Conservation (phyloP, 2,329 filamentous ascomycete species). For the Graphium sp. region DNA sequence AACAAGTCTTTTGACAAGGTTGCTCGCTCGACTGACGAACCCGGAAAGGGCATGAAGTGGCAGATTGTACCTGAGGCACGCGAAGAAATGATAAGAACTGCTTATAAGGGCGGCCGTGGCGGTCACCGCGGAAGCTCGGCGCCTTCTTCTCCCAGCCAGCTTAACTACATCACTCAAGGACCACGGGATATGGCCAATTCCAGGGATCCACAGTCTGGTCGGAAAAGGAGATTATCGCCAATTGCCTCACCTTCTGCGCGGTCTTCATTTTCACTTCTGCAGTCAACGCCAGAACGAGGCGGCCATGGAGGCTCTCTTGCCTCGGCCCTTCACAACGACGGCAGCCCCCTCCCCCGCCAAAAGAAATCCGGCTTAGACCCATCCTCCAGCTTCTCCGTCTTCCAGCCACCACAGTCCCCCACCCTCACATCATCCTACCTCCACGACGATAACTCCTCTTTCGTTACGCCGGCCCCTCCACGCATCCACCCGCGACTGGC, state of each 20-base stretch:
- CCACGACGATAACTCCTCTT: constrained; percentile 41
- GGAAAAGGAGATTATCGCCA: constrained; percentile 39
- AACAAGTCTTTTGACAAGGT: constrained; percentile 94
- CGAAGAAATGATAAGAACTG: constrained; percentile 74
- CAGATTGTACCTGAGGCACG: constrained; percentile 71
- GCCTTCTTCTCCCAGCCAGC: constrained; percentile 48
- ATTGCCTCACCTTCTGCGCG: constrained; percentile 37
- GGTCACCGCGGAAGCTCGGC: constrained; percentile 52
- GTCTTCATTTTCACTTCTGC: constrained; percentile 28
- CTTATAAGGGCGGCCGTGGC: constrained; percentile 41
- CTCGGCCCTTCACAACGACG: constrained; percentile 30
- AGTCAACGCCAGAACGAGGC: constrained; percentile 40
- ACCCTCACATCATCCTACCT: constrained; percentile 44
- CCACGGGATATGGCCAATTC: constrained; percentile 33
- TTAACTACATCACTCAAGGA: constrained; percentile 43
- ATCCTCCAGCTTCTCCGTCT: constrained; percentile 28
- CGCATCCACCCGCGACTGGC: constrained; percentile 59
- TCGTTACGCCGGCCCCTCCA: constrained; percentile 57
- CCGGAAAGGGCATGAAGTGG: constrained; percentile 99
- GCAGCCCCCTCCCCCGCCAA: constrained; percentile 43
- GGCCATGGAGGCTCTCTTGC: constrained; percentile 9
- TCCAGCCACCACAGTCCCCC: constrained; percentile 36
- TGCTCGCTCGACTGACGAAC: constrained; percentile 80
- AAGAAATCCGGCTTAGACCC: constrained; percentile 24
- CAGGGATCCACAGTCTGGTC: constrained; percentile 30